Conservation (phyloP, 2,329 filamentous ascomycete genomes). For the Cercospora citrullina region DNA sequence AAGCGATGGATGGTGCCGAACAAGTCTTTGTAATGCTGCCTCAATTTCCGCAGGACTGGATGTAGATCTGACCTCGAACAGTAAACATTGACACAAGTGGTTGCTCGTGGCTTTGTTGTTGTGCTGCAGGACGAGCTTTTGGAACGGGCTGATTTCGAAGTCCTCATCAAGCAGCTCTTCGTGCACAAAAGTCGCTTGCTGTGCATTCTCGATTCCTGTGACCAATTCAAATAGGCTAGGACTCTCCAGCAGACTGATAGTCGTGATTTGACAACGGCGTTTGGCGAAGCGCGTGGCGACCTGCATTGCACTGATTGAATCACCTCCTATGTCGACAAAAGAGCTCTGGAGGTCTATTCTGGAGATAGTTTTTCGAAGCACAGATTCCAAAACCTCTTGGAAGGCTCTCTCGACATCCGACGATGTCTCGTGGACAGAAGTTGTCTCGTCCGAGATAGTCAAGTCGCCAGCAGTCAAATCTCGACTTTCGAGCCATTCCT, state of each 20-base stretch:
- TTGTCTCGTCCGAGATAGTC: background rate
- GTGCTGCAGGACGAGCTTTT: background rate
- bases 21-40: background rate
- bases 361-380: background rate
- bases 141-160: background rate
- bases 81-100: background rate
- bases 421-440: background rate
- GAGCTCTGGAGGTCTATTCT: background rate
- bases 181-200: background rate
- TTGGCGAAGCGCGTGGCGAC: background rate
- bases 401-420: background rate
- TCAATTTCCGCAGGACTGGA: background rate
- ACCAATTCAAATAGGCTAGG: background rate
- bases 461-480: background rate
- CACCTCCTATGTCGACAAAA: background rate
- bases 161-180: background rate
- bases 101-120: background rate
- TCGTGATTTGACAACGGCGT: background rate
- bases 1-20: background rate
- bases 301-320: constrained; percentile 3
- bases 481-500: background rate
- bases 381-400: background rate
- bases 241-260: background rate
- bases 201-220: no score
- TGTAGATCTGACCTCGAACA: background rate